These are phyloP conservation scores for Spathaspora sp. DNA, from an alignment of 1,139 yeast species.

Conservation along the genomic window DNA sequence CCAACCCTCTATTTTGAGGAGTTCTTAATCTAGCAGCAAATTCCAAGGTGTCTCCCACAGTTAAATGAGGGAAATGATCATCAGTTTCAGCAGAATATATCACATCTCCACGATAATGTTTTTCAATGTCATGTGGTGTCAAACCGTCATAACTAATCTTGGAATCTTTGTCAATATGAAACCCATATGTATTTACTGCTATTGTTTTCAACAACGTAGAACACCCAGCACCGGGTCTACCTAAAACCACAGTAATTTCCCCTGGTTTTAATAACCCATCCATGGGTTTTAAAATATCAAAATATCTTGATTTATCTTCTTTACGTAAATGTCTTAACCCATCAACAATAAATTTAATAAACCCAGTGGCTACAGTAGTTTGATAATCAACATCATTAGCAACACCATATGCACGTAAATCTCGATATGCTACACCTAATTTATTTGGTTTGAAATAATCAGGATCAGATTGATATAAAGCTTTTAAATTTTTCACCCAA, in stretches of 20 bases:
- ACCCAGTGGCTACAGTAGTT: conserved; percentile 62
- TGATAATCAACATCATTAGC: conserved; percentile 81
- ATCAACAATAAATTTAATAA: conserved; percentile 4
- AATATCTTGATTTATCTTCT: conserved; percentile 22
- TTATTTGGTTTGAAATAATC: conserved; percentile 62
- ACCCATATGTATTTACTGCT: conserved; percentile 34
- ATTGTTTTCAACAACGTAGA: conserved; percentile 31
- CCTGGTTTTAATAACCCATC: conserved; percentile 30
- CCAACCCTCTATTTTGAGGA: conserved; percentile 37
- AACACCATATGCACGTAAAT: conserved; percentile 69
- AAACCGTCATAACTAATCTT: conserved; percentile 46
- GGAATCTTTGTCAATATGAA: conserved; percentile 25
- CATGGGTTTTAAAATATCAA: conserved; percentile 32
- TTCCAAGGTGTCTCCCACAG: conserved; percentile 52
- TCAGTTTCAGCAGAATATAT: conserved; percentile 54
- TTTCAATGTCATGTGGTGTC: conserved; percentile 45
- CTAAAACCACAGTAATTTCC: conserved; percentile 31
- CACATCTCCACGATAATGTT: conserved; percentile 46
- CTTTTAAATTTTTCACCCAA: neutral
- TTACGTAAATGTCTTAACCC: conserved; percentile 7
- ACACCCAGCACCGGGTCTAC: conserved; percentile 35
- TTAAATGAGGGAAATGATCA: conserved; percentile 52
- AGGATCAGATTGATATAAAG: conserved; percentile 45
- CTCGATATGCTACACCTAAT: conserved; percentile 65
- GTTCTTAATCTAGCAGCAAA: conserved; percentile 39